Base-by-base conservation (phyloP, 2,329 filamentous ascomycete genomes). In the Pezicula neosporulosa region DNA sequence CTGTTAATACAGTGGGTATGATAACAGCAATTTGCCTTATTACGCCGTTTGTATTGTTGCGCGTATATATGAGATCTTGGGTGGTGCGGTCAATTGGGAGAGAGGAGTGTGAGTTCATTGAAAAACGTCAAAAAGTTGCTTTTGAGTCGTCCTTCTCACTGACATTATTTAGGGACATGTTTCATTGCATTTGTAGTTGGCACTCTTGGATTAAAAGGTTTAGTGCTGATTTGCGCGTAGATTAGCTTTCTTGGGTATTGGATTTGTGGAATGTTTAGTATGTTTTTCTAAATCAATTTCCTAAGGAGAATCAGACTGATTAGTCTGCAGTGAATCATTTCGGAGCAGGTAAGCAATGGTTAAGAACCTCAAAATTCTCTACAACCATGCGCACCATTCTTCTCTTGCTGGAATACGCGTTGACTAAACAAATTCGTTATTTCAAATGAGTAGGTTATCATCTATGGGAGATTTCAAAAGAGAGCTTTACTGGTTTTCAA, bases 391-490 rank as follows among this genome's bases (percentile, higher is more conserved):
- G n/a, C n/a, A n/a, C n/a, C n/a, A n/a, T n/a, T n/a, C n/a, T n/a
- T n/a, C n/a, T n/a, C n/a, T n/a, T n/a, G n/a, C n/a, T n/a, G n/a
- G n/a, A n/a, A n/a, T n/a, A n/a, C n/a, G n/a, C n/a, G n/a, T n/a
- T n/a, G n/a, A n/a, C n/a, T n/a, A n/a, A n/a, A n/a, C n/a, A n/a
- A n/a, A n/a, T n/a, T n/a, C n/a, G n/a, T n/a, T n/a, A n/a, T n/a
- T n/a, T n/a, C n/a, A n/a, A n/a, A n/a, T n/a, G 51, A 16, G 55
- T 48, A 16, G 55, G 55, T 7, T 46, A 45, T 38, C 53, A 57
- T 44, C 48, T 50, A 33, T 57, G 53, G 53, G 53, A 57, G 16
- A 38, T 57, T 4, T 43, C 50, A 19, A 8, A 52, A 35, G 9
- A 35, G 4, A 16, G 43, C 12, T 21, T 50, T 10, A 8, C 27